Percentiles rank a stretch among this genome's conserved stretches.
Conservation (phyloP, 1,284 basidiomycete genomes). For the Heterobasidion irregulare region DNA sequence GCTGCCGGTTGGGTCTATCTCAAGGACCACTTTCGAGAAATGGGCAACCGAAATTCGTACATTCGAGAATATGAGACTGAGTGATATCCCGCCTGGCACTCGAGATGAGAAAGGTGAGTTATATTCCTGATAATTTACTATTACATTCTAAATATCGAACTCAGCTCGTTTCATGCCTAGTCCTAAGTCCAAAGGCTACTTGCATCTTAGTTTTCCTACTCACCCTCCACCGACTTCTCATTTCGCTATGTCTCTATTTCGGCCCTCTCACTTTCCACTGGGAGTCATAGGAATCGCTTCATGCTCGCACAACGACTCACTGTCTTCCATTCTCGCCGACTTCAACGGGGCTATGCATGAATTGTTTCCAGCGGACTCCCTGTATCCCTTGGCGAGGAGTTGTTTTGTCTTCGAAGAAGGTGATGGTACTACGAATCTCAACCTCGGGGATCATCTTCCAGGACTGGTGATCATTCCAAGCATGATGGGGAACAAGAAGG, state of each 20-base stretch:
- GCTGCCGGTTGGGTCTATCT: conserved; percentile 69
- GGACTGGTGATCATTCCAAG: conserved; percentile 69
- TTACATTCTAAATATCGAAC: background rate
- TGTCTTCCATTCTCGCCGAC: conserved; percentile 55
- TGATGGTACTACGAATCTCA: conserved; percentile 46
- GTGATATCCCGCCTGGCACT: conserved; percentile 71
- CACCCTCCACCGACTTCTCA: conserved; percentile 61
- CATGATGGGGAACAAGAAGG: conserved; percentile 72
- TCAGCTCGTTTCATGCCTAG: conserved; percentile 76
- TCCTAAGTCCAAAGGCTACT: conserved; percentile 62
- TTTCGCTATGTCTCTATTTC: conserved; percentile 51
- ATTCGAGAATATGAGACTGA: conserved; percentile 64
- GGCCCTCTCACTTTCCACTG: conserved; percentile 72
- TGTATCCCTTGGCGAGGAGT: conserved; percentile 68
- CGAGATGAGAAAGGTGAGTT: conserved; percentile 68
- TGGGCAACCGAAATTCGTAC: conserved; percentile 64
- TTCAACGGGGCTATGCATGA: conserved; percentile 55
- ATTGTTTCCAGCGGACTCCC: conserved; percentile 53
- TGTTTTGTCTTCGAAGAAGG: conserved; percentile 77
- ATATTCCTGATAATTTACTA: conserved; percentile 1
- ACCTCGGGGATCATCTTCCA: conserved; percentile 47
- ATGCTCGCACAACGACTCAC: conserved; percentile 48
- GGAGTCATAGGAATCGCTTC: conserved; percentile 74
- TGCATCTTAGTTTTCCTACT: conserved; percentile 66
- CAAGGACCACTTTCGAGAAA: conserved; percentile 51